Percentiles rank a stretch among this genome's conserved stretches.
phyloP scores from a whole-genome alignment of 129 eudicot genomes.

The Chrysanthemum makinoi region DNA sequence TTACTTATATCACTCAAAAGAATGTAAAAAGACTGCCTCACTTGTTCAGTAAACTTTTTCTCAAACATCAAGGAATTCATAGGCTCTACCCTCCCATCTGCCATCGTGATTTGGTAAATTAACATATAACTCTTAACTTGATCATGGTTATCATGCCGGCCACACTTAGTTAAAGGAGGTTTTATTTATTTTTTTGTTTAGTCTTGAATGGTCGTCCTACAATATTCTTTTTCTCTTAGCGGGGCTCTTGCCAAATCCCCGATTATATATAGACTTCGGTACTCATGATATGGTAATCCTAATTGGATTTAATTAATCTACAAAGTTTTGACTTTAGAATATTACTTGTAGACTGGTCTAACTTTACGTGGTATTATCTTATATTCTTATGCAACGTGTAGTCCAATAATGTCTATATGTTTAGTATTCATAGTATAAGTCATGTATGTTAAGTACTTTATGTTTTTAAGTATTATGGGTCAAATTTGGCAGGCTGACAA shows the following conservation, averaged over 20 bases:
- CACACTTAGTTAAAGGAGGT: not conserved
- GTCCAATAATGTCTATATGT: too few species aligned
- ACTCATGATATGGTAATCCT: conserved; percentile 56
- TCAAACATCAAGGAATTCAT: not conserved
- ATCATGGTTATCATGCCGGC: too few species aligned
- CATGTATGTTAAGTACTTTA: too few species aligned
- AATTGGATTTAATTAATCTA: too few species aligned
- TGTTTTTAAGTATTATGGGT: too few species aligned
- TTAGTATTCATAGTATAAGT: too few species aligned
- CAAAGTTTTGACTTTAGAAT: too few species aligned
- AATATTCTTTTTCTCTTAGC: conserved; percentile 48
- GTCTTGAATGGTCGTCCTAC: conserved; percentile 62
- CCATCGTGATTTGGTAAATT: conserved; percentile 1
- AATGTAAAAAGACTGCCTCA: not conserved
- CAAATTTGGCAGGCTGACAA: too few species aligned
- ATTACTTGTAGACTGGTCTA: not conserved
- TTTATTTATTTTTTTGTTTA: not conserved
- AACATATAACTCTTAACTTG: not conserved
- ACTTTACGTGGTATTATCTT: not conserved
- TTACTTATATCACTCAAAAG: not conserved
- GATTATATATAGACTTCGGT: conserved; percentile 58
- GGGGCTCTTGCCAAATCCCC: conserved; percentile 55
- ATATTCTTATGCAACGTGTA: too few species aligned
- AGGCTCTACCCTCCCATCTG: not conserved
- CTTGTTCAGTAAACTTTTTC: not conserved